phyloP scores from a whole-genome alignment of 495 filamentous ascomycete genomes.

The Xylona heveae region DNA sequence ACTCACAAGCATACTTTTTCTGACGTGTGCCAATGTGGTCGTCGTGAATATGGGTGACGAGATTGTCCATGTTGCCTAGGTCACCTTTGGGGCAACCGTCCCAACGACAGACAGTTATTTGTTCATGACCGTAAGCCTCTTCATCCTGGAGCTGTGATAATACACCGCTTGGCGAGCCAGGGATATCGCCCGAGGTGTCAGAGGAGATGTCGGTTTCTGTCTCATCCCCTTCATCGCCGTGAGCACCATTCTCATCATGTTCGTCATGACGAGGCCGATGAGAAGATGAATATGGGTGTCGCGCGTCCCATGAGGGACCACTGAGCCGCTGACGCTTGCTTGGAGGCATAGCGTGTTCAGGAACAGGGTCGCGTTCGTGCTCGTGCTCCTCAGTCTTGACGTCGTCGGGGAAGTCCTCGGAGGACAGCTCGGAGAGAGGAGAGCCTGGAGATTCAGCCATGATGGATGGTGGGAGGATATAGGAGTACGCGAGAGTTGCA shows the following conservation, averaged over 20 bases:
- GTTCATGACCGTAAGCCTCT: conserved; percentile 58
- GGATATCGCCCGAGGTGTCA: conserved; percentile 75
- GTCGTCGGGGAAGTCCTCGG: conserved; percentile 11
- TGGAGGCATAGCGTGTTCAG: conserved; percentile 10
- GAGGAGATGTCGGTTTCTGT: conserved; percentile 49
- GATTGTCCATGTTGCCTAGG: conserved; percentile 74
- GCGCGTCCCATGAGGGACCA: conserved; percentile 6
- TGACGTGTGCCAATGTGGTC: conserved; percentile 71
- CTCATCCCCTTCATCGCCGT: too few relatives aligned
- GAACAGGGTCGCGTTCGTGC: conserved; percentile 4
- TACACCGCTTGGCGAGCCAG: conserved; percentile 33
- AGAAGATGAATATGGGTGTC: conserved; percentile 1
- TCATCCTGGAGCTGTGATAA: conserved; percentile 29
- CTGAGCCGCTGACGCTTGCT: conserved; percentile 16
- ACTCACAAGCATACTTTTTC: conserved; percentile 86
- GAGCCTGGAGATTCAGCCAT: conserved; percentile 14
- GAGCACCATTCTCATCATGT: too few relatives aligned
- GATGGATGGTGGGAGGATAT: not conserved
- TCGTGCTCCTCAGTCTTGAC: conserved; percentile 10
- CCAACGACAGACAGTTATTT: conserved; percentile 80
- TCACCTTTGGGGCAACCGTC: conserved; percentile 65
- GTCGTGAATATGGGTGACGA: conserved; percentile 85
- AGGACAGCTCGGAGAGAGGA: conserved; percentile 13
- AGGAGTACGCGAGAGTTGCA: too few relatives aligned
- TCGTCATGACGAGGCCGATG: conserved; percentile 4